phyloP scores from a whole-genome alignment of 2,329 filamentous ascomycete species.

The Orbilia ellipsospora region DNA sequence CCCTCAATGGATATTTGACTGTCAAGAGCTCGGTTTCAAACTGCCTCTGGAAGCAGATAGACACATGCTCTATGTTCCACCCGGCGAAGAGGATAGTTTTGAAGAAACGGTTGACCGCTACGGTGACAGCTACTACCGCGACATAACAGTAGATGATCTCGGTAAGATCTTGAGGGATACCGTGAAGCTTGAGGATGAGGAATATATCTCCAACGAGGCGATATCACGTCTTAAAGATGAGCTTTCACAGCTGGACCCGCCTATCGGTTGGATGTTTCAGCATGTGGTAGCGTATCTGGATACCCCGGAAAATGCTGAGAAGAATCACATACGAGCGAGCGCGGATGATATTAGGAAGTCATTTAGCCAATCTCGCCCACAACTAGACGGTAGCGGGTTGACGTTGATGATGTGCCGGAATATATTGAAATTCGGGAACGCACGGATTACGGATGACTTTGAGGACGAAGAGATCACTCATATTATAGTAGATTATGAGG shows the following conservation, averaged over 20 bases:
- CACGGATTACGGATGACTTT: slow-evolving; percentile 67
- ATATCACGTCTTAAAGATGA: slow-evolving; percentile 59
- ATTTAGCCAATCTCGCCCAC: slow-evolving; percentile 51
- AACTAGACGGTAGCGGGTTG: slow-evolving; percentile 54
- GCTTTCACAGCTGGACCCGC: slow-evolving; percentile 55
- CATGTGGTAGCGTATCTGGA: slow-evolving; percentile 65
- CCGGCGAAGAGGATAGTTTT: slow-evolving; percentile 68
- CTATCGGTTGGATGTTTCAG: slow-evolving; percentile 66
- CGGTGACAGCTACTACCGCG: slow-evolving; percentile 83
- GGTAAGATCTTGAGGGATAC: slow-evolving; percentile 35
- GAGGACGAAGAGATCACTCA: slow-evolving; percentile 75
- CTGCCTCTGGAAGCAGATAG: slow-evolving; percentile 70
- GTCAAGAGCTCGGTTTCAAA: slow-evolving; percentile 71
- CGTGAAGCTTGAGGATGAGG: slow-evolving; percentile 46
- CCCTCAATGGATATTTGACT: slow-evolving; percentile 85
- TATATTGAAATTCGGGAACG: slow-evolving; percentile 76
- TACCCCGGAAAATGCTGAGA: slow-evolving; percentile 46
- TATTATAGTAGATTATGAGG: slow-evolving; percentile 71
- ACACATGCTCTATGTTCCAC: slow-evolving; percentile 78
- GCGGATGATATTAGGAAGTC: slow-evolving; percentile 34
- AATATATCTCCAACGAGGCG: slow-evolving; percentile 20
- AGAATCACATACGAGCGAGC: slow-evolving; percentile 33
- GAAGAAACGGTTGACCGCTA: slow-evolving; percentile 76
- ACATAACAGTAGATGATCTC: slow-evolving; percentile 65
- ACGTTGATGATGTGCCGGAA: slow-evolving; percentile 67